These are phyloP conservation scores for Penicillium fuscoglaucum DNA, from an alignment of 2,329 filamentous ascomycete species.

Conservation along the genomic window DNA sequence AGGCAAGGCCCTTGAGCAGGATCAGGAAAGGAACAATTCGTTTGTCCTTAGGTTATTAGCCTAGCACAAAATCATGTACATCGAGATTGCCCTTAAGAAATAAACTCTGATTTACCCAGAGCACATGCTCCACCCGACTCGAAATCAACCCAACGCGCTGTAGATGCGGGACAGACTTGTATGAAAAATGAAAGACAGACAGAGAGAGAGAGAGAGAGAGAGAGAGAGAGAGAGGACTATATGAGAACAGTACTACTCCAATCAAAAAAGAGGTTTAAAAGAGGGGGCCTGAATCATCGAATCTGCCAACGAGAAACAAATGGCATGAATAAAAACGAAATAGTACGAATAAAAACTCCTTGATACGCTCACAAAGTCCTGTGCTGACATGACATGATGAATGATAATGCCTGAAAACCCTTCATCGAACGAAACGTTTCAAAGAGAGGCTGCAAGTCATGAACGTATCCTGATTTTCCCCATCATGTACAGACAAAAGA, in stretches of 20 bases:
- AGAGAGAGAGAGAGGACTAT: neutral
- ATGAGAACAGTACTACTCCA: neutral
- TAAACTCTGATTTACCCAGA: neutral
- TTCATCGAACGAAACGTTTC: conserved; percentile 2
- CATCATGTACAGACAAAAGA: conserved; percentile 32
- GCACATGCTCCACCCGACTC: neutral
- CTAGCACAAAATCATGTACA: neutral
- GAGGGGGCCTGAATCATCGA: neutral
- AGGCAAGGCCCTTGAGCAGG: neutral
- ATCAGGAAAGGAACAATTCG: neutral
- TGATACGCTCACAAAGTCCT: conserved; percentile 10
- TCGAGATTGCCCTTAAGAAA: neutral
- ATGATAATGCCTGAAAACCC: conserved; percentile 7
- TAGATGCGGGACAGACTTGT: conserved; percentile 1
- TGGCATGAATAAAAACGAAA: conserved; percentile 9
- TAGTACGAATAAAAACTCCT: conserved; percentile 12
- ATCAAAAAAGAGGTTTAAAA: neutral
- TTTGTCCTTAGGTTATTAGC: neutral
- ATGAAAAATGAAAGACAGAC: neutral
- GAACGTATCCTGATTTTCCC: conserved; percentile 26
- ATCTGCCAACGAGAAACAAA: conserved; percentile 3
- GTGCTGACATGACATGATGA: conserved; percentile 12
- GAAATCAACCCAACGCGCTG: neutral
- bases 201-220: neutral
- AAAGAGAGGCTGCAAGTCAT: conserved; percentile 20